A percentile compares a stretch with the other conserved stretches of the same genome.
phyloP scores from a whole-genome alignment of 495 filamentous ascomycete species.

The Neurospora sp. region DNA sequence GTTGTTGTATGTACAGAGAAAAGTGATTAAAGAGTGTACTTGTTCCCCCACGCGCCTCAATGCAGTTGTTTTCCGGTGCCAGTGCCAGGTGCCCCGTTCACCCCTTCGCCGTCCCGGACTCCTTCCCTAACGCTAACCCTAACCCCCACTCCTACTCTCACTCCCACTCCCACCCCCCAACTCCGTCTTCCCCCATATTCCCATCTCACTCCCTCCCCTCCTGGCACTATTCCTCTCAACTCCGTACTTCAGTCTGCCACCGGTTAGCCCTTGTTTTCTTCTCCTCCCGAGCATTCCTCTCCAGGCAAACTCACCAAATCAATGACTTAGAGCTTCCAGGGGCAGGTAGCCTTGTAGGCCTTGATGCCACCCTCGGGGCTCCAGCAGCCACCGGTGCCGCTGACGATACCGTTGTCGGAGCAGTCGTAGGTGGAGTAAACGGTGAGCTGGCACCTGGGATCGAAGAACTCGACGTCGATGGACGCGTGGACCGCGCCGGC shows the following conservation, averaged over 20 bases:
- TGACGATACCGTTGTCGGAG: neutral
- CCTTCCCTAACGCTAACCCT: no score
- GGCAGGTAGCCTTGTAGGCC: slow-evolving; percentile 1
- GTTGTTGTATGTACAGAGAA: neutral
- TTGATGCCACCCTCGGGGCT: slow-evolving; percentile 3
- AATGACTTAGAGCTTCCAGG: neutral
- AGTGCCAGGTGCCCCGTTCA: neutral
- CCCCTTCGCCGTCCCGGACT: neutral
- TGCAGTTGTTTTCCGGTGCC: neutral
- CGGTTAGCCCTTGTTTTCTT: no score
- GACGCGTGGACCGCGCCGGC: neutral
- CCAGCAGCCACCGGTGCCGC: slow-evolving; percentile 1
- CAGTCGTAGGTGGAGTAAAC: slow-evolving; percentile 1
- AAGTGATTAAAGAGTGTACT: neutral
- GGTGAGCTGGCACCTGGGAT: slow-evolving; percentile 3
- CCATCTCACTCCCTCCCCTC: neutral
- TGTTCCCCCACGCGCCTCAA: neutral
- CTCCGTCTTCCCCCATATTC: neutral
- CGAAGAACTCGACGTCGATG: neutral
- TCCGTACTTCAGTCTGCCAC: neutral
- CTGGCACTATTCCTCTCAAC: neutral
- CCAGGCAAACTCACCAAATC: neutral
- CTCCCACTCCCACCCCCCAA: neutral
- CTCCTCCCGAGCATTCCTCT: no score
- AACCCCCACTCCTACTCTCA: neutral